Percentiles rank a stretch among this genome's conserved stretches.
Conservation (phyloP, 768 basidiomycete genomes). For the Psilocybe cyanescens region DNA sequence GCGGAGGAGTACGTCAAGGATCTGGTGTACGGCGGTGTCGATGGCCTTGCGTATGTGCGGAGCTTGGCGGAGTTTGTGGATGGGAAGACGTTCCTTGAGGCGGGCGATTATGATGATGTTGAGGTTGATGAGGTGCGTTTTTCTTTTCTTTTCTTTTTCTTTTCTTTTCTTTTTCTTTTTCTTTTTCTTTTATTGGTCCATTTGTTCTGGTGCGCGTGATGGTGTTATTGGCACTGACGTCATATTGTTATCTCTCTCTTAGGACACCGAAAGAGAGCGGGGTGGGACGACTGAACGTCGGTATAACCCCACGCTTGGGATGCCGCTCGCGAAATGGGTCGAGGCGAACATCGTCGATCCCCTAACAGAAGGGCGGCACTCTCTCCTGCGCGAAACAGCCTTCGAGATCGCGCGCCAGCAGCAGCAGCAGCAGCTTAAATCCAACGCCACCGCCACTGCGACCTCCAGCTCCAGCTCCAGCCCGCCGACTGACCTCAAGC, state of each 20-base stretch:
- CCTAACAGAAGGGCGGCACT: conserved; percentile 50
- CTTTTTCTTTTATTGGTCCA: background rate
- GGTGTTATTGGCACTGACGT: background rate
- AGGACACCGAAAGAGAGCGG: conserved; percentile 8
- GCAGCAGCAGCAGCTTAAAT: background rate
- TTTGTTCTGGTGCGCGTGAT: background rate
- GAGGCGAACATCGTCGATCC: conserved; percentile 46
- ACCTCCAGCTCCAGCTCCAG: too few species aligned
- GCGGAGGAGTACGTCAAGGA: conserved; percentile 72
- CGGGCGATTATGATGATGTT: background rate
- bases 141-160: conserved; percentile 1
- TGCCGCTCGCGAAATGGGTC: conserved; percentile 47
- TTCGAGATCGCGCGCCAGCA: conserved; percentile 20
- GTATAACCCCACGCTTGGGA: conserved; percentile 30
- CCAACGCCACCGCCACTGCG: background rate
- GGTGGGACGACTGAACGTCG: conserved; percentile 11
- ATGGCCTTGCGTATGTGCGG: conserved; percentile 75
- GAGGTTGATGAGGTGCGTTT: conserved; percentile 10
- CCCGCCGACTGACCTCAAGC: background rate
- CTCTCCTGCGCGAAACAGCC: conserved; percentile 46
- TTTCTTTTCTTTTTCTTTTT: conserved; percentile 4
- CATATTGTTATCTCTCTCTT: background rate
- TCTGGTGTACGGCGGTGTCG: conserved; percentile 80
- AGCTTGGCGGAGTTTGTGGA: conserved; percentile 77
- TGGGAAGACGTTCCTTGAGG: conserved; percentile 31